Base-by-base conservation (phyloP, 169 alveolate genomes). In the Cryptosporidium parvum region DNA sequence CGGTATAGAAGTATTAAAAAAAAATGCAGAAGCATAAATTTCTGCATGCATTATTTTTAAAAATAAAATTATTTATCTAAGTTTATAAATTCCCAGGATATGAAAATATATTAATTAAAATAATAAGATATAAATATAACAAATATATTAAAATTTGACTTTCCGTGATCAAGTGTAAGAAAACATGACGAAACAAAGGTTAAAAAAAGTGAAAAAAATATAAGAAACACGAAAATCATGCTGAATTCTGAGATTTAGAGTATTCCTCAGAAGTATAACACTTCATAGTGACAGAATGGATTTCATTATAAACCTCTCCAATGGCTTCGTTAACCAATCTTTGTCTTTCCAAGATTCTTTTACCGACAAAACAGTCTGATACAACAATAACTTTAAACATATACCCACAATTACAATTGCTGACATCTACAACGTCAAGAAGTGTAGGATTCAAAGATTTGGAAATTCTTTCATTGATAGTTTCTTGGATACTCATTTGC, bases 231-330 rank as follows among this genome's bases (percentile, higher is more conserved):
- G 18, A 56, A 56, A 16, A 16, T 56, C 37, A 56, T 10, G 12
- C 35, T n/a, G 67, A 56, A 10, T 26, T 26, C 51, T 65, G 42
- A n/a, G 52, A 65, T 31, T 37, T 65, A 1, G 72, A 65, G 31
- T 80, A 95, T 75, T 95, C 97, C 12, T 48, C 84, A 31, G 96
- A 96, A 29, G 97, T 95, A 53, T 92, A 95, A 33, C 97, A 95
- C 70, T 94, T 91, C 97, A 95, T 95, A 37, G 95, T 91, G 69
- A 95, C 91, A 29, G 97, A 94, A 69, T 95, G 97, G 9, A 95
- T 95, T 45, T 70, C 69, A 23, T 91, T 91, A 93, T 94, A 91
- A 59, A 93, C 94, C 39, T 92, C 95, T n/a, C 94, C 91, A 16
- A 95, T 91, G 12, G 95, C 86, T 12, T 91, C 92, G 92, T 95